A percentile compares a stretch with the other conserved stretches of the same genome.
phyloP scores from a whole-genome alignment of 225 moss, liverwort and hornwort species.

The Pseudisothecium myosuroides region DNA sequence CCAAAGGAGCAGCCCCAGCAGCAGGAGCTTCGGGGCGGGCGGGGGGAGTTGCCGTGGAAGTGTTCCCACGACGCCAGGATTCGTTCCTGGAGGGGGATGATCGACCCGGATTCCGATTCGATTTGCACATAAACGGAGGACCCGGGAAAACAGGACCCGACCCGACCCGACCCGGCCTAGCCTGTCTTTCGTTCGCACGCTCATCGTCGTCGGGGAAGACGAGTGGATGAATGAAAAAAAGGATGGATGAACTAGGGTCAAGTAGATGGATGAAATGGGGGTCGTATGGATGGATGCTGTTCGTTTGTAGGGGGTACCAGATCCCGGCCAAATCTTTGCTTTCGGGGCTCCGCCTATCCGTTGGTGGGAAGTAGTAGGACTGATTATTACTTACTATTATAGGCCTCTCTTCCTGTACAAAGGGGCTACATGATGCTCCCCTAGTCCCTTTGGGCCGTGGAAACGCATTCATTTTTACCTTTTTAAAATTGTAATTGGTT shows the following conservation, averaged over 20 bases:
- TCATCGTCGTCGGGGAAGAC: neutral
- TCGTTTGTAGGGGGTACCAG: neutral
- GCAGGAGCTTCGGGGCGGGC: neutral
- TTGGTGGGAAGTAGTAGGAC: neutral
- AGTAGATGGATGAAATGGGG: neutral
- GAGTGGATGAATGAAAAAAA: neutral
- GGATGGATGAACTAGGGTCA: neutral
- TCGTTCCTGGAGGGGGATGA: neutral
- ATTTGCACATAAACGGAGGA: neutral
- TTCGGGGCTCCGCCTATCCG: neutral
- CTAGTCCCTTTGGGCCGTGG: neutral
- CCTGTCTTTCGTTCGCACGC: neutral
- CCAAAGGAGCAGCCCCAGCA: neutral
- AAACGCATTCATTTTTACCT: neutral
- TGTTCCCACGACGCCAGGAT: neutral
- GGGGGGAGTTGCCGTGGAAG: neutral
- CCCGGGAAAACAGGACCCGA: neutral
- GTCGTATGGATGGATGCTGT: neutral
- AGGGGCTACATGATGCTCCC: neutral
- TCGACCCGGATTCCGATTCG: slow-evolving; percentile 10
- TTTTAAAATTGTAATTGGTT: neutral
- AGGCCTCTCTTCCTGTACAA: neutral
- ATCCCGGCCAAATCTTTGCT: slow-evolving; percentile 7
- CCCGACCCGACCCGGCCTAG: neutral
- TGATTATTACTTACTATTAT: neutral